Evolutionary conservation across 139 green algal species (phyloP).

Genomic region (Micractinium conductrix): DNA sequence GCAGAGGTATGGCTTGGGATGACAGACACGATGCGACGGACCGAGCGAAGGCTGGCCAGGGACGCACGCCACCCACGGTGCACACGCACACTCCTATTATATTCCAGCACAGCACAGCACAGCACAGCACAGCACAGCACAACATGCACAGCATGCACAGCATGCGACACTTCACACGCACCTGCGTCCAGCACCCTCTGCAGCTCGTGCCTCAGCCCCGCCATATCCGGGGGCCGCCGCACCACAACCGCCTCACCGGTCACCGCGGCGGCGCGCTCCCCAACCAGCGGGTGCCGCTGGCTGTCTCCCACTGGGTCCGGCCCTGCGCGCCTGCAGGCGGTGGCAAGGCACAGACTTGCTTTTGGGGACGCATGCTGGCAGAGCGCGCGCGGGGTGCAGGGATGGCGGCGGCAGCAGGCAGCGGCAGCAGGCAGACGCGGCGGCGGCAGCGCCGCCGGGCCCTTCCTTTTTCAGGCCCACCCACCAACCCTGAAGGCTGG

Average conservation of each 20-base stretch:
- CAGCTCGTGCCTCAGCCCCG: slow-evolving; percentile 55
- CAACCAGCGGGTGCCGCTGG: slow-evolving; percentile 30
- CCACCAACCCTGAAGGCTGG: no score
- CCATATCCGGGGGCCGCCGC: slow-evolving; percentile 65
- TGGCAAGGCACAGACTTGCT: not conserved
- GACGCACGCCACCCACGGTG: no score
- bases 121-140: not conserved
- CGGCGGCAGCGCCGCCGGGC: no score
- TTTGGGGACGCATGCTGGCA: not conserved
- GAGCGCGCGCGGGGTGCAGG: slow-evolving; percentile 38
- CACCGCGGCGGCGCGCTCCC: slow-evolving; percentile 45
- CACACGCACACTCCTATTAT: no score
- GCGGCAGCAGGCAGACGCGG: no score
- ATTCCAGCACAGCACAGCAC: no score
- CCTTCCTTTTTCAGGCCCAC: no score
- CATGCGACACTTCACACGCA: not conserved
- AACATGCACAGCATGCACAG: slow-evolving; percentile 31
- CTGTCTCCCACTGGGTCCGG: slow-evolving; percentile 10
- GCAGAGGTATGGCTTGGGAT: no score
- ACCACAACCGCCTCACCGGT: slow-evolving; percentile 88
- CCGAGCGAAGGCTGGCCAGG: no score
- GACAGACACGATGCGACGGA: no score
- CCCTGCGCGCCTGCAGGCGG: slow-evolving; percentile 25
- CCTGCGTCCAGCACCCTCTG: slow-evolving; percentile 58
- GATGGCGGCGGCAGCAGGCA: not conserved